Conservation (phyloP, 495 filamentous ascomycete genomes). For the Daldinia grandis region DNA sequence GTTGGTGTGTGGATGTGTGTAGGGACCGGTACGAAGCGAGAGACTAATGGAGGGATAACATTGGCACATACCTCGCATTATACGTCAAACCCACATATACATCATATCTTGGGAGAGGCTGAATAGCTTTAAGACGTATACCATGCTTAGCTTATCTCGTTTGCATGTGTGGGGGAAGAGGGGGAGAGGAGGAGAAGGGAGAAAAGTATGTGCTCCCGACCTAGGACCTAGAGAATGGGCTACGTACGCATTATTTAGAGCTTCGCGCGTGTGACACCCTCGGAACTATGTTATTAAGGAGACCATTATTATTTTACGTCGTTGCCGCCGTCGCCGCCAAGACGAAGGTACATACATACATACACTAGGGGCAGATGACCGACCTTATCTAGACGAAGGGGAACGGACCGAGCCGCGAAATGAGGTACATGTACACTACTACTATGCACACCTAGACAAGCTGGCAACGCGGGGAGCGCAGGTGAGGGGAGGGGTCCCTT, state of each 20-base stretch:
- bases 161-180: slow-evolving; percentile 32
- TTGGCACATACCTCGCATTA: slow-evolving; percentile 38
- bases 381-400: slow-evolving; percentile 24
- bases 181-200: neutral
- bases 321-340: slow-evolving; percentile 36
- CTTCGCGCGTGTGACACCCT: neutral
- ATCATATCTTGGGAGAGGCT: slow-evolving; percentile 26
- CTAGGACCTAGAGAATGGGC: neutral
- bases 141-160: slow-evolving; percentile 18
- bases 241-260: slow-evolving; percentile 9
- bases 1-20: slow-evolving; percentile 9
- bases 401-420: slow-evolving; percentile 34
- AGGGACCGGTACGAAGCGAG: slow-evolving; percentile 21
- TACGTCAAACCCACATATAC: slow-evolving; percentile 12
- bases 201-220: neutral
- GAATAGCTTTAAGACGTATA: slow-evolving; percentile 29
- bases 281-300: neutral
- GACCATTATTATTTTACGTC: neutral
- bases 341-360: too few relatives aligned
- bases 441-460: neutral
- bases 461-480: slow-evolving; percentile 5
- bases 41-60: slow-evolving; percentile 11
- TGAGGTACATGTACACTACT: neutral
- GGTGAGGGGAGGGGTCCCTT: neutral
- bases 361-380: slow-evolving; percentile 22